A percentile compares a stretch with the other conserved stretches of the same genome.
Evolutionary conservation across 495 filamentous ascomycete genomes (phyloP).

Genomic region (Penicillium diatomitis): DNA sequence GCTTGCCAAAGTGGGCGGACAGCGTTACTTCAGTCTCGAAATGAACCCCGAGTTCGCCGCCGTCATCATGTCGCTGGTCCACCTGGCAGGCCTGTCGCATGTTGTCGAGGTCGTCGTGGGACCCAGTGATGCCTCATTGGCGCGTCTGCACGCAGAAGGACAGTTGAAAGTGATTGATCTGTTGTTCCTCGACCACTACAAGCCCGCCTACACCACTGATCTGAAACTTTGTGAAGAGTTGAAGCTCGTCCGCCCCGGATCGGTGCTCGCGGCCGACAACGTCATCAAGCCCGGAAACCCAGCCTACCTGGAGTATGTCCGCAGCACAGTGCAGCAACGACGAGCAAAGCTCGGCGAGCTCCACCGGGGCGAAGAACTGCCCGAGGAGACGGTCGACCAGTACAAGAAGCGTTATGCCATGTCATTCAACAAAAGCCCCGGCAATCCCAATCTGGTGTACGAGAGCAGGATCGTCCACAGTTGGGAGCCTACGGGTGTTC

Average conservation of each 20-base stretch:
- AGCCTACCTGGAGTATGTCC: slow-evolving; percentile 49
- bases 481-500: slow-evolving; percentile 26
- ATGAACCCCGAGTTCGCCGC: slow-evolving; percentile 58
- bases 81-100: slow-evolving; percentile 58
- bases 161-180: slow-evolving; percentile 51
- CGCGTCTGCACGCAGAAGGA: slow-evolving; percentile 43
- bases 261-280: slow-evolving; percentile 64
- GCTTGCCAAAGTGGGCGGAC: slow-evolving; percentile 47
- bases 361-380: slow-evolving; percentile 20
- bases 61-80: slow-evolving; percentile 50
- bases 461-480: slow-evolving; percentile 56
- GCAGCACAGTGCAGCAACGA: slow-evolving; percentile 28
- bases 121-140: slow-evolving; percentile 49
- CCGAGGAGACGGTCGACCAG: slow-evolving; percentile 17
- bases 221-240: slow-evolving; percentile 64
- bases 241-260: slow-evolving; percentile 49
- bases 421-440: slow-evolving; percentile 33
- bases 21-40: slow-evolving; percentile 58
- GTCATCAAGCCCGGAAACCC: slow-evolving; percentile 67
- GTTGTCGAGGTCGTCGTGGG: slow-evolving; percentile 60
- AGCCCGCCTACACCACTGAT: slow-evolving; percentile 60
- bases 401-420: slow-evolving; percentile 34
- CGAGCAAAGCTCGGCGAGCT: slow-evolving; percentile 22
- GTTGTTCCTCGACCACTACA: slow-evolving; percentile 68
- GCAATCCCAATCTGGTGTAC: slow-evolving; percentile 64